Evolutionary conservation across 2,329 filamentous ascomycete species (phyloP).

Genomic region (Parasarocladium wereldwijsianum): DNA sequence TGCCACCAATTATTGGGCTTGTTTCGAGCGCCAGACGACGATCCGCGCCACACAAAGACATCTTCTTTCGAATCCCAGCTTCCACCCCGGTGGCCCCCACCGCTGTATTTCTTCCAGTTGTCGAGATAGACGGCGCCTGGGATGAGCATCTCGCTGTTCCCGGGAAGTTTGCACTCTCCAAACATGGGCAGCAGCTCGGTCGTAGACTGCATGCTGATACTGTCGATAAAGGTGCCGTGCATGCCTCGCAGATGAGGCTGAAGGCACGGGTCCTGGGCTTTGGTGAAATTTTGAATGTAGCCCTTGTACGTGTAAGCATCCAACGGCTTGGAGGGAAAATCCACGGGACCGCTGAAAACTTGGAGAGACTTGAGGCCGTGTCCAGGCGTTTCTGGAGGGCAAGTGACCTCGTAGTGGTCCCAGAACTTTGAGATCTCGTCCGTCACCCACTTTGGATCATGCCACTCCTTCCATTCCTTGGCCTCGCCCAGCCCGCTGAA

Average conservation of each 20-base stretch:
- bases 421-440: conserved; percentile 31
- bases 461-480: conserved; percentile 19
- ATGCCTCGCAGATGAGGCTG: conserved; percentile 35
- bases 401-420: conserved; percentile 41
- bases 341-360: conserved; percentile 17
- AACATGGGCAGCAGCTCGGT: conserved; percentile 45
- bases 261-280: conserved; percentile 43
- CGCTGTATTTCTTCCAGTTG: conserved; percentile 42
- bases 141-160: conserved; percentile 51
- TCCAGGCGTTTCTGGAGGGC: conserved; percentile 37
- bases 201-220: conserved; percentile 35
- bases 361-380: conserved; percentile 19
- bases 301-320: conserved; percentile 26
- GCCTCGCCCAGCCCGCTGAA: conserved; percentile 25
- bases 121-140: conserved; percentile 51
- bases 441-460: conserved; percentile 32
- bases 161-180: conserved; percentile 45
- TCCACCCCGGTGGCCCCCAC: conserved; percentile 37
- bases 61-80: conserved; percentile 43
- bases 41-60: conserved; percentile 48
- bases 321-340: conserved; percentile 19
- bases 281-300: conserved; percentile 43
- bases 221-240: conserved; percentile 44
- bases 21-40: conserved; percentile 43
- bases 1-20: conserved; percentile 45